Evolutionary conservation across 768 basidiomycete genomes (phyloP).

Genomic region (Mycena vulgaris): DNA sequence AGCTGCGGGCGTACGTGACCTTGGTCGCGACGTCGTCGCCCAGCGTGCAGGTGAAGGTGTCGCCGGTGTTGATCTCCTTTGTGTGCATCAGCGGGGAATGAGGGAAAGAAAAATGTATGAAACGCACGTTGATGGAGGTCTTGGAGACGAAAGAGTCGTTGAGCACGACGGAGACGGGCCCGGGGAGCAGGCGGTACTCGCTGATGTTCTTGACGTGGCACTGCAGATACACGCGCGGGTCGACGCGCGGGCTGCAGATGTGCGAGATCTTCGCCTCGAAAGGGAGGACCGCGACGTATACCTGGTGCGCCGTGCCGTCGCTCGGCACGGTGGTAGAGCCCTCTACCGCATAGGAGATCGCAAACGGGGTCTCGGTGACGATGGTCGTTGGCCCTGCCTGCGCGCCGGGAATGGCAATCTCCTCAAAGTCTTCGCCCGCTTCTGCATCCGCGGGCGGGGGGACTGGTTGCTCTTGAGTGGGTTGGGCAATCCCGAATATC

Average conservation of each 20-base stretch:
- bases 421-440: slow-evolving; percentile 49
- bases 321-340: slow-evolving; percentile 67
- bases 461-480: background rate
- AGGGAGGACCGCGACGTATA: slow-evolving; percentile 64
- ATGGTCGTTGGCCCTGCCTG: slow-evolving; percentile 57
- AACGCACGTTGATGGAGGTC: slow-evolving; percentile 60
- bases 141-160: slow-evolving; percentile 73
- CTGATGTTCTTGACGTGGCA: slow-evolving; percentile 71
- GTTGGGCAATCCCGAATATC: background rate
- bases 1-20: slow-evolving; percentile 61
- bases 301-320: slow-evolving; percentile 69
- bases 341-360: slow-evolving; percentile 66
- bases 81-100: background rate
- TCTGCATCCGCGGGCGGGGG: slow-evolving; percentile 5
- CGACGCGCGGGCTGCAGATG: slow-evolving; percentile 65
- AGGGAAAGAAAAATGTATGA: slow-evolving; percentile 7
- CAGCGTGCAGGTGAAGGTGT: slow-evolving; percentile 70
- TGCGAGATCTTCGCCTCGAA: slow-evolving; percentile 64
- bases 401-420: slow-evolving; percentile 43
- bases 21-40: slow-evolving; percentile 62
- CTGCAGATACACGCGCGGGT: slow-evolving; percentile 67
- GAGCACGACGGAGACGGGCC: slow-evolving; percentile 68
- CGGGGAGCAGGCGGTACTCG: slow-evolving; percentile 70
- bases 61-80: slow-evolving; percentile 64
- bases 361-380: slow-evolving; percentile 68